Percentiles rank a stretch among this genome's conserved stretches.
These are phyloP conservation scores for Puccinia polysora DNA, from an alignment of 1,284 basidiomycete species.

Conservation along the genomic window DNA sequence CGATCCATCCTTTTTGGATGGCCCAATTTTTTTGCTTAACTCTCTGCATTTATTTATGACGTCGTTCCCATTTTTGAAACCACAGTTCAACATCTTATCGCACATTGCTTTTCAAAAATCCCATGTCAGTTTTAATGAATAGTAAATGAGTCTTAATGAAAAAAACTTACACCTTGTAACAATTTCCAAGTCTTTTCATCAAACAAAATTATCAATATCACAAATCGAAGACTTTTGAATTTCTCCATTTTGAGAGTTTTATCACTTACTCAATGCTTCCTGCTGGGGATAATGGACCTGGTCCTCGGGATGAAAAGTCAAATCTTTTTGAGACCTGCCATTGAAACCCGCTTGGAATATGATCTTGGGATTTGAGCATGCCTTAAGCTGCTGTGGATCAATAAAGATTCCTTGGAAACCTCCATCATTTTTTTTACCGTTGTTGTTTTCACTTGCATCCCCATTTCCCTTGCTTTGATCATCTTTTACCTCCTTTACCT, in stretches of 20 bases:
- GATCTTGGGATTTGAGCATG: constrained; percentile 14
- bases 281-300: neutral
- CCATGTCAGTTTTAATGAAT: too few relatives aligned
- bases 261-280: constrained; percentile 1
- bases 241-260: too few relatives aligned
- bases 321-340: neutral
- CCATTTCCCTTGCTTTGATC: neutral
- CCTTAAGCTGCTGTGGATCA: neutral
- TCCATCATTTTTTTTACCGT: too few relatives aligned
- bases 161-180: constrained; percentile 9
- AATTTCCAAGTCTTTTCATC: constrained; percentile 14
- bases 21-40: neutral
- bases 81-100: constrained; percentile 19
- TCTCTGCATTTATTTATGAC: neutral
- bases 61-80: neutral
- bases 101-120: constrained; percentile 12
- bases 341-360: constrained; percentile 6
- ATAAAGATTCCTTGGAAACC: constrained; percentile 7
- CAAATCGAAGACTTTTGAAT: neutral
- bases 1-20: neutral
- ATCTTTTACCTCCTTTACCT: too few relatives aligned
- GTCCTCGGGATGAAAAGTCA: neutral
- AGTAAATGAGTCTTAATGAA: too few relatives aligned
- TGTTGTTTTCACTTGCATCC: neutral
- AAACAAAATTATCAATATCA: neutral